phyloP scores from a whole-genome alignment of 768 basidiomycete species.

The Mrakia frigida region DNA sequence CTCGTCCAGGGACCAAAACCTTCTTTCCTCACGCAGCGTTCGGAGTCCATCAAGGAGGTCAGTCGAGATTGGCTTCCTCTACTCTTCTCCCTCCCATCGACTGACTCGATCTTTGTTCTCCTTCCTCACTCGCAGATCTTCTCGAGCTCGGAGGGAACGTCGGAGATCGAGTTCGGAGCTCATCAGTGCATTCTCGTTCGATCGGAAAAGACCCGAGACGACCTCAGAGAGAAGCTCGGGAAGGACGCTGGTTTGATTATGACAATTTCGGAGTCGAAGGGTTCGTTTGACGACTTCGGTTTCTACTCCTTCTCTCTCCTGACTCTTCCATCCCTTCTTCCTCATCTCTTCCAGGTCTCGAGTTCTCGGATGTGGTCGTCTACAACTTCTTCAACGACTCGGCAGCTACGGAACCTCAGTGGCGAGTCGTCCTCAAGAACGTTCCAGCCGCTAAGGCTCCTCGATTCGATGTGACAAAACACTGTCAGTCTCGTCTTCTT shows the following conservation, averaged over 20 bases:
- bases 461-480: background rate
- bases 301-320: background rate
- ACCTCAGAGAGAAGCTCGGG: background rate
- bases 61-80: no score
- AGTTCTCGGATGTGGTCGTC: constrained; percentile 55
- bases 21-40: background rate
- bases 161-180: constrained; percentile 62
- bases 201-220: background rate
- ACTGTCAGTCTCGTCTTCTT: background rate
- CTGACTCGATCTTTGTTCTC: no score
- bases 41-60: background rate
- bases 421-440: constrained; percentile 55
- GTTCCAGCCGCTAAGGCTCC: constrained; percentile 11
- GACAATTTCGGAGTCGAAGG: background rate
- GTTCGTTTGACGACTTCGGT: background rate
- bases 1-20: background rate
- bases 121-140: no score
- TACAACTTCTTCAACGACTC: constrained; percentile 74
- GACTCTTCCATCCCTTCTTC: no score
- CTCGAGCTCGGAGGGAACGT: background rate
- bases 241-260: background rate
- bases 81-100: no score
- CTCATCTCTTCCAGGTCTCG: background rate
- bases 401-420: constrained; percentile 50
- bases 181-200: constrained; percentile 49